Evolutionary conservation across 306 rosid genomes (phyloP), one percentile per base, ranked within the genome.

Genomic region (Chamaecrista fasciculata): DNA sequence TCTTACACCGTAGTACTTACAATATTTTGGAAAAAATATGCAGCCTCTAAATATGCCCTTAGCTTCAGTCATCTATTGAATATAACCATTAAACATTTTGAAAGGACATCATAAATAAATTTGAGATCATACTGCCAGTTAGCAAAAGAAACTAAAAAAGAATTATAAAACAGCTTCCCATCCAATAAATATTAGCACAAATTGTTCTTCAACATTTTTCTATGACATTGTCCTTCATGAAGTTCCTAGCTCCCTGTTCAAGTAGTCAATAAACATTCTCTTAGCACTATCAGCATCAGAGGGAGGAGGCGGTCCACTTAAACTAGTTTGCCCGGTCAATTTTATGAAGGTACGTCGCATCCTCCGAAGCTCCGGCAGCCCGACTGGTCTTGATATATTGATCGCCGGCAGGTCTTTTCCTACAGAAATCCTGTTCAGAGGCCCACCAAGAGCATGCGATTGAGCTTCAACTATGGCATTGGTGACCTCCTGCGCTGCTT

Each of bases 241-340:
- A 20, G 82, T 85, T 73, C 85, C 95, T 47, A 94, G 81, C 71
- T 94, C 99, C 79, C 97, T 89, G 81, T 94, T 91, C 83, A 94
- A 79, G 86, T 94, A 94, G 72, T 94, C 99, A 65, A 94, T 85
- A 31, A 94, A 94, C 97, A 91, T 94, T 79, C 95, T 83, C 83
- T 94, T 94, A 4, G 99, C 99, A 23, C 87, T 87, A 6, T 82
- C 87, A 9, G 95, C 86, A 79, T 94, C 96, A 55, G 92, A 85
- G 64, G 99, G 95, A 26, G 97, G 97, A 0, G 99, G 95, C 0
- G 67, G 83, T 11, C 96, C 99, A 16, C 99, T 94, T 77, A 95
- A 83, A 77, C 97, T 95, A 0, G 99, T 91, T 69, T 95, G 99
- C 69, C 97, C 96, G 4, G 95, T 91, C 73, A 94, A 77, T 61